Evolutionary conservation across 345 rosid genomes (phyloP).

Genomic region (Zanthoxylum bungeanum): DNA sequence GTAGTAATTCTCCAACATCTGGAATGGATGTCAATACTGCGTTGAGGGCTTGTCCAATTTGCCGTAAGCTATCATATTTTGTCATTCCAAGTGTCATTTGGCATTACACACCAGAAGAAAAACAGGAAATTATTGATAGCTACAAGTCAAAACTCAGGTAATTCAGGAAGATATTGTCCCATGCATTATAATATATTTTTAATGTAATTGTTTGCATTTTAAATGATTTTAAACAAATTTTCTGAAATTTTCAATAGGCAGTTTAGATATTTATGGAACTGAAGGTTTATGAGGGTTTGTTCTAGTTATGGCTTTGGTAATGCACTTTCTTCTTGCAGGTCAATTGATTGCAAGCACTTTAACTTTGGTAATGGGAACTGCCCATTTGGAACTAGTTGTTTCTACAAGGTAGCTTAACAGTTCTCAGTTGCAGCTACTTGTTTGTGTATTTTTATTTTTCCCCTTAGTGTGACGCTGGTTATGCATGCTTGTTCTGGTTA

Average conservation of each 20-base stretch:
- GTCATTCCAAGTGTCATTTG: slow-evolving; percentile 95
- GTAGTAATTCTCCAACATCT: slow-evolving; percentile 72
- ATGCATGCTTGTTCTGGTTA: background rate
- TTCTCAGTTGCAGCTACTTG: background rate
- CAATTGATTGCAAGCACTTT: slow-evolving; percentile 91
- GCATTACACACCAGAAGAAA: slow-evolving; percentile 80
- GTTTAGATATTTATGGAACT: background rate
- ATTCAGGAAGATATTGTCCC: background rate
- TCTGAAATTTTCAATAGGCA: background rate
- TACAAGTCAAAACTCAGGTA: slow-evolving; percentile 92
- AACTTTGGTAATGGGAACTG: slow-evolving; percentile 88
- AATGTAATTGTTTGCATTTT: background rate
- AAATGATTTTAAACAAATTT: background rate
- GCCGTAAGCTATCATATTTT: slow-evolving; percentile 92
- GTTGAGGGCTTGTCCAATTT: slow-evolving; percentile 86
- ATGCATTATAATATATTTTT: background rate
- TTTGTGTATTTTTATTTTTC: background rate
- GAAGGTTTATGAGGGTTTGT: background rate
- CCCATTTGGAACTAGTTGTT: slow-evolving; percentile 95
- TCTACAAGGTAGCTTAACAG: slow-evolving; percentile 66
- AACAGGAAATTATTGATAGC: slow-evolving; percentile 66
- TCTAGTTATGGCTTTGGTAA: background rate
- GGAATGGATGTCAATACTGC: slow-evolving; percentile 87
- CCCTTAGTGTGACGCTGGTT: background rate
- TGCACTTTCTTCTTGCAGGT: slow-evolving; percentile 36